These are phyloP conservation scores for Erigeron canadensis DNA, from an alignment of 129 eudicot species.

Conservation along the genomic window DNA sequence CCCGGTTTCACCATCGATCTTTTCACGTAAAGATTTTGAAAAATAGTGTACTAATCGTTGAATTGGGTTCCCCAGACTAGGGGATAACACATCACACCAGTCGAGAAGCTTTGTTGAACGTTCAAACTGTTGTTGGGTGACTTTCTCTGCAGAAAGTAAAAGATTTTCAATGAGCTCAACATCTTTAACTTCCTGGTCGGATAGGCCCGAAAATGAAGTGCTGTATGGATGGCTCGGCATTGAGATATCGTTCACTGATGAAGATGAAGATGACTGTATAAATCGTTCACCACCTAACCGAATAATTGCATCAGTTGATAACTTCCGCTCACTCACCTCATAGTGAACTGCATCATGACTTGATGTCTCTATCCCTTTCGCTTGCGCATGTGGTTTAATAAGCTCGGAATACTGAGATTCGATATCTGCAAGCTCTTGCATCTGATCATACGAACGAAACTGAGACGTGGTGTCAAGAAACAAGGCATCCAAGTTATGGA, in stretches of 20 bases:
- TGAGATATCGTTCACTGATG: slow-evolving; percentile 18
- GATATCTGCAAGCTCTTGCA: slow-evolving; percentile 29
- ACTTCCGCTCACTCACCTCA: slow-evolving; percentile 27
- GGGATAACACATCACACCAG: slow-evolving; percentile 32
- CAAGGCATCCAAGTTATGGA: slow-evolving; percentile 27
- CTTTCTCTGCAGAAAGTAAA: slow-evolving; percentile 46
- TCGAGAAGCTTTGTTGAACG: slow-evolving; percentile 47
- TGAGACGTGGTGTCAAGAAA: slow-evolving; percentile 32
- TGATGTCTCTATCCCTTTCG: slow-evolving; percentile 8
- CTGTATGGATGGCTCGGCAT: slow-evolving; percentile 37
- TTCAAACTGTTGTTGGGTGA: slow-evolving; percentile 37
- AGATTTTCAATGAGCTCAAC: slow-evolving; percentile 51
- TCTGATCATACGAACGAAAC: slow-evolving; percentile 32
- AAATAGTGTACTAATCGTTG: slow-evolving; percentile 55
- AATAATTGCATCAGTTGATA: slow-evolving; percentile 46
- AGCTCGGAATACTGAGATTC: slow-evolving; percentile 32
- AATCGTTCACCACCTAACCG: slow-evolving; percentile 53
- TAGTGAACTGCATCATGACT: neutral
- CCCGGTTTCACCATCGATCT: slow-evolving; percentile 47
- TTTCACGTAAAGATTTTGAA: slow-evolving; percentile 50
- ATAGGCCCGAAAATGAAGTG: slow-evolving; percentile 30
- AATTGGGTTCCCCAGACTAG: slow-evolving; percentile 30
- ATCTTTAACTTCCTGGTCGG: slow-evolving; percentile 39
- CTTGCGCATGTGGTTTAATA: slow-evolving; percentile 9
- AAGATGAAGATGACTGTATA: slow-evolving; percentile 40